These are phyloP conservation scores for Paspalum notatum DNA, from an alignment of 176 grass and related monocot genomes.

Conservation along the genomic window DNA sequence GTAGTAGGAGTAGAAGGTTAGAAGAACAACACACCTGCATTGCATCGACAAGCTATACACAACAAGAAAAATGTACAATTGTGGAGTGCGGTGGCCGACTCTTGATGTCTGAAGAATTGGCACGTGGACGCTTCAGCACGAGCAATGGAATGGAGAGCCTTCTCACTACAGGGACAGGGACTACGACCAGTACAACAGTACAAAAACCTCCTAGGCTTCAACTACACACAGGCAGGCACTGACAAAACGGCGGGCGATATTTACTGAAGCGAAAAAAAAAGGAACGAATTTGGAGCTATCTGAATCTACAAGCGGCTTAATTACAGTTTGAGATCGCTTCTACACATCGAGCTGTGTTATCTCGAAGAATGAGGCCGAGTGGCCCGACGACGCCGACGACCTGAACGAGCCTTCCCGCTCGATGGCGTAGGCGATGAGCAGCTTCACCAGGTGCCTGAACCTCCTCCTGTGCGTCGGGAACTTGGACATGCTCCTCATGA, in stretches of 20 bases:
- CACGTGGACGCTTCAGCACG: not conserved
- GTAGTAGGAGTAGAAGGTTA: no score
- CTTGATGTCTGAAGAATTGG: slow-evolving; percentile 10
- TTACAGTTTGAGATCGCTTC: slow-evolving; percentile 34
- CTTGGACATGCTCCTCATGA: slow-evolving; percentile 70
- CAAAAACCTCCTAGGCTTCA: slow-evolving; percentile 38
- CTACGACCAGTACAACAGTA: not conserved
- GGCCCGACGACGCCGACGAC: slow-evolving; percentile 39
- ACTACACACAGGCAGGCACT: slow-evolving; percentile 8
- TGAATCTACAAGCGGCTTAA: slow-evolving; percentile 25
- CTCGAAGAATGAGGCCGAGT: slow-evolving; percentile 39
- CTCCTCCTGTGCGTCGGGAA: slow-evolving; percentile 87
- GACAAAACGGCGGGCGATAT: slow-evolving; percentile 48
- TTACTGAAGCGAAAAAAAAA: slow-evolving; percentile 10
- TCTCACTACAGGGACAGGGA: not conserved
- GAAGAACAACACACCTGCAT: slow-evolving; percentile 35
- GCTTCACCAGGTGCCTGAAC: slow-evolving; percentile 71
- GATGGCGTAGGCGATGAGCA: slow-evolving; percentile 60
- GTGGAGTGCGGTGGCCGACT: not conserved
- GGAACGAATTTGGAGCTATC: not conserved
- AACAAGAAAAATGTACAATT: slow-evolving; percentile 25
- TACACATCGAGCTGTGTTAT: slow-evolving; percentile 62
- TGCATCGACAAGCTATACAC: slow-evolving; percentile 18
- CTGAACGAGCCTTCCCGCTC: slow-evolving; percentile 52
- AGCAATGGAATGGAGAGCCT: slow-evolving; percentile 9